Evolutionary conservation across 2,329 filamentous ascomycete genomes (phyloP), one percentile per base, ranked within the genome.

Genomic region (Paramyrothecium roridum): DNA sequence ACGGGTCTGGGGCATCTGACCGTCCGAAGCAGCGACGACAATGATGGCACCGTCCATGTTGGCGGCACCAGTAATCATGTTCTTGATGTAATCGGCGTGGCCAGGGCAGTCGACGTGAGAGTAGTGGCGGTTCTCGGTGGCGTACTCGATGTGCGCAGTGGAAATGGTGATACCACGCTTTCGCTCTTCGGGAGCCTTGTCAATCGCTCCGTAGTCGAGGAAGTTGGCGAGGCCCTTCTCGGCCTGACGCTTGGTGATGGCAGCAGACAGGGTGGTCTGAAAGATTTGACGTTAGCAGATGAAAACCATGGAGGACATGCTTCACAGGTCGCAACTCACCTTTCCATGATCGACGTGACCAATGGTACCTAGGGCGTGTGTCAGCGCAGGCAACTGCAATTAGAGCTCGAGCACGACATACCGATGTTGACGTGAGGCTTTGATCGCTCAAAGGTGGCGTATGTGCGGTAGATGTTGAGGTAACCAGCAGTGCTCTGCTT

Each of bases 21-120:
- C 95, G 73, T 99, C 95, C 40, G 92, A 96, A 65, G 95, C 95
- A 66, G 96, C 96, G 67, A 99, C 96, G 64, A 99, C 95, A 69
- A 99, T 97, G 73, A 99, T 93, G 69, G 95, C 93, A 69, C 95
- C 95, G 69, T 99, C 95, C 95, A 99, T 99, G 83, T 92, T 96
- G 69, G 96, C 93, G 61, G 95, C 93, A 87, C 95, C 95, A 65
- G 95, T 99, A 76, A 99, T 99, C 95, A 99, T 99, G 88, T 99
- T 99, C 87, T 99, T 99, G 83, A 99, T 98, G 84, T 99, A 99
- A 91, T 99, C 95, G 78, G 95, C 95, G 88, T 99, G 95, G 79
- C 95, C 95, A 57, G 95, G 95, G 79, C 95, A 99, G 85, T 99
- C 95, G 81, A 99, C 95, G 85, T 99, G 95, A 69, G 95, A 95